Evolutionary conservation across 345 rosid species (phyloP).

Genomic region (Citrus hindsii): DNA sequence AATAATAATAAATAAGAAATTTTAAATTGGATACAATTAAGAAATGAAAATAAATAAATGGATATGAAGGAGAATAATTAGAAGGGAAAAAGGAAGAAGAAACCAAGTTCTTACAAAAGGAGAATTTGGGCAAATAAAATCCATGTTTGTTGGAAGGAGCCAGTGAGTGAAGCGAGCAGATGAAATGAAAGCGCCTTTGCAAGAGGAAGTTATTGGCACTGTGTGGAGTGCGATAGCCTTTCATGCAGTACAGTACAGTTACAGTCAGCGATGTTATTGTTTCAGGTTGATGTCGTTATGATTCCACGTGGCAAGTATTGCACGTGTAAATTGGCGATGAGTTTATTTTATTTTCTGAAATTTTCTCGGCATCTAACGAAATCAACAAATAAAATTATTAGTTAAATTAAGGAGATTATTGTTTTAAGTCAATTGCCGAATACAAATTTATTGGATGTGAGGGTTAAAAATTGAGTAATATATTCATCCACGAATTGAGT

Average conservation of each 20-base stretch:
- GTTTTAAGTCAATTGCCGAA: too few species aligned
- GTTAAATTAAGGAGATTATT: too few species aligned
- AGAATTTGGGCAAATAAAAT: constrained; percentile 43
- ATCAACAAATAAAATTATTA: too few species aligned
- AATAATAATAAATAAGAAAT: background rate
- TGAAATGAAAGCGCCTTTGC: background rate
- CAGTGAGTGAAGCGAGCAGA: background rate
- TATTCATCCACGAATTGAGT: too few species aligned
- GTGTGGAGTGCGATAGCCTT: too few species aligned
- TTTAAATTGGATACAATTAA: too few species aligned
- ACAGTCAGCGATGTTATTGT: too few species aligned
- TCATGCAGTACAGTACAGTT: too few species aligned
- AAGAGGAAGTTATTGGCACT: too few species aligned
- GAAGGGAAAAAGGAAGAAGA: background rate
- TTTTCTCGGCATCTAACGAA: too few species aligned
- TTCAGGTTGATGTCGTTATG: background rate
- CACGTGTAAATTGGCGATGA: background rate
- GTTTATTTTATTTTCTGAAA: background rate
- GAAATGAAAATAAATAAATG: background rate
- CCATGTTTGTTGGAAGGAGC: background rate
- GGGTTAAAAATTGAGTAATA: too few species aligned
- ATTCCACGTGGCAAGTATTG: background rate
- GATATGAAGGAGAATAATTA: background rate
- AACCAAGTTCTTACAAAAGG: constrained; percentile 34
- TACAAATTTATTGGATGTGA: too few species aligned